phyloP scores from a whole-genome alignment of 192 early-diverging fungal species.

The Entomortierella chlamydospora region DNA sequence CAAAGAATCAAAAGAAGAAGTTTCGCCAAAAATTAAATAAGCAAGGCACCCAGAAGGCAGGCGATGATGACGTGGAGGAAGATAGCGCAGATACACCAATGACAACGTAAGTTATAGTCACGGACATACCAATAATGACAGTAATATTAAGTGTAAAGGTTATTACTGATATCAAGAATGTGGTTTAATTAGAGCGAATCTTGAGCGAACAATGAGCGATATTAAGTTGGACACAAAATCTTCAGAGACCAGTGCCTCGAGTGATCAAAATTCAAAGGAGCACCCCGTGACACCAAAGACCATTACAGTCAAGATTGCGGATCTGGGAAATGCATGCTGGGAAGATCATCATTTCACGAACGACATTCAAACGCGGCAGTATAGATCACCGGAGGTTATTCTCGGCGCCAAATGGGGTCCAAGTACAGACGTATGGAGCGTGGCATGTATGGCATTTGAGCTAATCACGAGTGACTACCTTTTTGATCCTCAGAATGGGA shows the following conservation, averaged over 20 bases:
- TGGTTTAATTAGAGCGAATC: constrained; percentile 22
- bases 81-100: constrained; percentile 4
- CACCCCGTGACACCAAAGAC: constrained; percentile 25
- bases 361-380: constrained; percentile 98
- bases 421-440: constrained; percentile 93
- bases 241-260: not conserved
- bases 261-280: not conserved
- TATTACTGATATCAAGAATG: no score
- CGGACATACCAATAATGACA: not conserved
- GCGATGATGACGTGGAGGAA: constrained; percentile 19
- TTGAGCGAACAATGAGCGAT: constrained; percentile 51
- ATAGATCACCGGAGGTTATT: constrained; percentile 96
- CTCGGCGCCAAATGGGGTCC: constrained; percentile 91
- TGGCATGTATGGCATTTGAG: constrained; percentile 95
- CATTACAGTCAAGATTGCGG: constrained; percentile 93
- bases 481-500: constrained; percentile 92
- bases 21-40: constrained; percentile 50
- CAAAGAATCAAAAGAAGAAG: constrained; percentile 53
- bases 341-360: constrained; percentile 95
- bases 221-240: constrained; percentile 39
- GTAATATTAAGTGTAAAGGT: not conserved
- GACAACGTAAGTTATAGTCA: constrained; percentile 28
- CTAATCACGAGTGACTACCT: constrained; percentile 96
- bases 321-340: constrained; percentile 98
- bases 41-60: constrained; percentile 6